Conservation (phyloP, 345 rosid species). For the Brassica carinata region DNA sequence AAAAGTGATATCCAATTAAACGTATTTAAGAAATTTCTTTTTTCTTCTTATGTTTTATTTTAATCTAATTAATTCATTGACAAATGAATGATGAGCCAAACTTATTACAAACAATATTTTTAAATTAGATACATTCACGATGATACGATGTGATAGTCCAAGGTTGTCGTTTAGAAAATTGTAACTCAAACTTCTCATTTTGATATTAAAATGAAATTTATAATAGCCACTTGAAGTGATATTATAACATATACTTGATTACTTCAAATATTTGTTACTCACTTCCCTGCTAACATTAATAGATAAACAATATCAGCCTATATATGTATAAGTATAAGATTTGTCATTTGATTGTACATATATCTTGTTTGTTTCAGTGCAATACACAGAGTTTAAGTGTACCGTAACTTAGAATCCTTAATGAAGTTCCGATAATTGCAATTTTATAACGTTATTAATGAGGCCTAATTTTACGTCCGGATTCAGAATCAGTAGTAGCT, state of each 20-base stretch:
- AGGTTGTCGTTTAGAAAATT: neutral
- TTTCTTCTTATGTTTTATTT: neutral
- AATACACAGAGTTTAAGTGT: neutral
- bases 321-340: neutral
- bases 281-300: neutral
- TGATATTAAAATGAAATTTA: neutral
- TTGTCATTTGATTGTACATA: neutral
- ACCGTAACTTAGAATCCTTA: neutral
- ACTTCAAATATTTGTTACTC: neutral
- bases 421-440: neutral
- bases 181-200: neutral
- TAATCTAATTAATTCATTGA: neutral
- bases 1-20: too few species aligned
- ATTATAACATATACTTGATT: neutral
- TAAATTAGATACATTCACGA: neutral
- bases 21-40: too few species aligned
- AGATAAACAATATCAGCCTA: neutral
- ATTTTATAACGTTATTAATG: slow-evolving; percentile 7
- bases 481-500: slow-evolving; percentile 12
- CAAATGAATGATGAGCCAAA: neutral
- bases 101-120: neutral
- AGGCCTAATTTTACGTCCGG: neutral
- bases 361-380: neutral
- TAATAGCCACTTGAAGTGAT: neutral
- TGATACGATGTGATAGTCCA: neutral